Percentiles rank a stretch among this genome's conserved stretches.
These are phyloP conservation scores for Blastobotrys proliferans DNA, from an alignment of 1,139 yeast species.

Conservation along the genomic window DNA sequence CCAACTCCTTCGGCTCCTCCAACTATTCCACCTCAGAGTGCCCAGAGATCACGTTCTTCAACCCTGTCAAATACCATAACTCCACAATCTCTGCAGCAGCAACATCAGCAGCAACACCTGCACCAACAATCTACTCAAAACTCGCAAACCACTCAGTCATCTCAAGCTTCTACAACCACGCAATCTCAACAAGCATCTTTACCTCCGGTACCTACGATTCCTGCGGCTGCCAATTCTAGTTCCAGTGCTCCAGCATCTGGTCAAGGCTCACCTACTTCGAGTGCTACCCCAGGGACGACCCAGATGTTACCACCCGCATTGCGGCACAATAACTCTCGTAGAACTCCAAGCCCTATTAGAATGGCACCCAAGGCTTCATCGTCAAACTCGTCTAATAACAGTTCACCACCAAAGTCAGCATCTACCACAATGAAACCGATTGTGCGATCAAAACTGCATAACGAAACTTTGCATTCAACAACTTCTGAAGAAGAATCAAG, in stretches of 20 bases:
- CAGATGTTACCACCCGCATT: conserved; percentile 14
- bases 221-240: conserved; percentile 15
- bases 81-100: conserved; percentile 4
- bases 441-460: conserved; percentile 8
- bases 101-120: not conserved
- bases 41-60: conserved; percentile 19
- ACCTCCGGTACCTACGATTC: conserved; percentile 14
- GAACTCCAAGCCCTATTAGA: conserved; percentile 20
- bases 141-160: not conserved
- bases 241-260: conserved; percentile 10
- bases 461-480: not conserved
- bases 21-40: conserved; percentile 16
- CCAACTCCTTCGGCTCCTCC: conserved; percentile 9
- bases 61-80: conserved; percentile 12
- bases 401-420: conserved; percentile 11
- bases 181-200: conserved; percentile 6
- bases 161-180: not conserved
- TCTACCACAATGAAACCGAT: conserved; percentile 9
- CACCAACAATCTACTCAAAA: not conserved
- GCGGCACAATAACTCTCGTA: conserved; percentile 14
- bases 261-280: conserved; percentile 4
- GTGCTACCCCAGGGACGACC: no score
- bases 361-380: conserved; percentile 15
- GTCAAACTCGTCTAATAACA: not conserved
- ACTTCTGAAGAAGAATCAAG: not conserved